These are phyloP conservation scores for Oryza nivara DNA, from an alignment of 176 grass and related monocot genomes.

Conservation along the genomic window DNA sequence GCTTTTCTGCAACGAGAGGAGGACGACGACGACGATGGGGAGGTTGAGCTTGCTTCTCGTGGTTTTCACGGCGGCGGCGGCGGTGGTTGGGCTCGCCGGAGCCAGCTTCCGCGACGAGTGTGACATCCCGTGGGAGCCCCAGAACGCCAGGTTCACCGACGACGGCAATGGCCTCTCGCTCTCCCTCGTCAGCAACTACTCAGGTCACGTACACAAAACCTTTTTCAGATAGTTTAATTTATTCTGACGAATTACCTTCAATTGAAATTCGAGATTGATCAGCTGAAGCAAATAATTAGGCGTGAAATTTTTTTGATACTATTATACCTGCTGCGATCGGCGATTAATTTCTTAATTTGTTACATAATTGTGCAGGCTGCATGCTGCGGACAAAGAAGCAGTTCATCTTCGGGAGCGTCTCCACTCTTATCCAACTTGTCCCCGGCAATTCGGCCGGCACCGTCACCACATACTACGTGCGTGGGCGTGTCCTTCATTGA, in stretches of 20 bases:
- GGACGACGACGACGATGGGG: conserved; percentile 3
- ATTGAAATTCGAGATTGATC: background rate
- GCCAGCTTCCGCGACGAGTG: conserved; percentile 47
- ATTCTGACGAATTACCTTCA: background rate
- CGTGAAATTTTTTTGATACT: background rate
- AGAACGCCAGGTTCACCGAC: conserved; percentile 38
- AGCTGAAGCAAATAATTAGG: background rate
- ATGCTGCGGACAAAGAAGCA: conserved; percentile 68
- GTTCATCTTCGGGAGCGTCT: conserved; percentile 71
- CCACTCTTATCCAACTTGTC: conserved; percentile 66
- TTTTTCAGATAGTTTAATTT: background rate
- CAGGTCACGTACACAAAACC: background rate
- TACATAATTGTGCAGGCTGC: conserved; percentile 27
- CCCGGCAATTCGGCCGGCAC: conserved; percentile 72
- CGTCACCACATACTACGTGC: conserved; percentile 78
- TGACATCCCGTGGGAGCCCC: conserved; percentile 49
- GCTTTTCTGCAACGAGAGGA: background rate
- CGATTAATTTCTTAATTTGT: background rate
- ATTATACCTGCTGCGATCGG: background rate
- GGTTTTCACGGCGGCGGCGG: background rate
- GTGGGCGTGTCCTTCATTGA: conserved; percentile 35
- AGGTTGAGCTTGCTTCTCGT: conserved; percentile 12
- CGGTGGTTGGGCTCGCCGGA: conserved; percentile 16
- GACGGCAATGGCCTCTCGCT: conserved; percentile 41
- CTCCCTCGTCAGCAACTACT: conserved; percentile 44